Evolutionary conservation across 2,329 filamentous ascomycete genomes (phyloP).

Genomic region (Emergomyces pasteurianus): DNA sequence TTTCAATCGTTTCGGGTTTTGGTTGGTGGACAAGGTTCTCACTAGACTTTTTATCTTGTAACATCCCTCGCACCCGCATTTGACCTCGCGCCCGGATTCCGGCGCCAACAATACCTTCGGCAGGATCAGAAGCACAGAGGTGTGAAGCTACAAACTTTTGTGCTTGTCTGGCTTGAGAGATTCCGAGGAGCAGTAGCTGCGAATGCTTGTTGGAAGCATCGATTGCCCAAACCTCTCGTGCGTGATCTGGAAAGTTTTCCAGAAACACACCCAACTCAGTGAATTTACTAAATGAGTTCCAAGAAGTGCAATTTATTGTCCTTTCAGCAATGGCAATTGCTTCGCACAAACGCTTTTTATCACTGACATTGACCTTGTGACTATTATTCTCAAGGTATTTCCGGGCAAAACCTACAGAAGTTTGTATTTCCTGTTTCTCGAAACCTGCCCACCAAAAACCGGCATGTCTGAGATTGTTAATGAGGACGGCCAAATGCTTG

Average conservation of each 20-base stretch:
- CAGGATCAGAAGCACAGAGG: slow-evolving; percentile 24
- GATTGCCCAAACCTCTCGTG: slow-evolving; percentile 57
- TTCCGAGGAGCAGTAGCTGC: slow-evolving; percentile 44
- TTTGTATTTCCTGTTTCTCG: slow-evolving; percentile 46
- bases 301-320: slow-evolving; percentile 50
- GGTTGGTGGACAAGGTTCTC: slow-evolving; percentile 14
- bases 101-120: slow-evolving; percentile 29
- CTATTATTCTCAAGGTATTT: slow-evolving; percentile 54
- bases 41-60: slow-evolving; percentile 9
- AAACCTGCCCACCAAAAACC: slow-evolving; percentile 82
- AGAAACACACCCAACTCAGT: slow-evolving; percentile 72
- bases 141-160: slow-evolving; percentile 41
- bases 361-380: slow-evolving; percentile 47
- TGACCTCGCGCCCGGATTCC: slow-evolving; percentile 27
- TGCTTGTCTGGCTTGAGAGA: slow-evolving; percentile 44
- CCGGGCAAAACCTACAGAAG: slow-evolving; percentile 53
- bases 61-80: slow-evolving; percentile 15
- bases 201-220: slow-evolving; percentile 29
- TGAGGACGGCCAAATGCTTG: slow-evolving; percentile 53
- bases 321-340: slow-evolving; percentile 55
- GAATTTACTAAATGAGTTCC: slow-evolving; percentile 53
- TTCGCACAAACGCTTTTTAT: slow-evolving; percentile 48
- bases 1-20: slow-evolving; percentile 14
- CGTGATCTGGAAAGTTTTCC: slow-evolving; percentile 50
- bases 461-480: slow-evolving; percentile 68